A percentile compares a stretch with the other conserved stretches of the same genome.
Evolutionary conservation across 805 yeast genomes (phyloP).

Genomic region (Sugiyamaella lignohabitans): DNA sequence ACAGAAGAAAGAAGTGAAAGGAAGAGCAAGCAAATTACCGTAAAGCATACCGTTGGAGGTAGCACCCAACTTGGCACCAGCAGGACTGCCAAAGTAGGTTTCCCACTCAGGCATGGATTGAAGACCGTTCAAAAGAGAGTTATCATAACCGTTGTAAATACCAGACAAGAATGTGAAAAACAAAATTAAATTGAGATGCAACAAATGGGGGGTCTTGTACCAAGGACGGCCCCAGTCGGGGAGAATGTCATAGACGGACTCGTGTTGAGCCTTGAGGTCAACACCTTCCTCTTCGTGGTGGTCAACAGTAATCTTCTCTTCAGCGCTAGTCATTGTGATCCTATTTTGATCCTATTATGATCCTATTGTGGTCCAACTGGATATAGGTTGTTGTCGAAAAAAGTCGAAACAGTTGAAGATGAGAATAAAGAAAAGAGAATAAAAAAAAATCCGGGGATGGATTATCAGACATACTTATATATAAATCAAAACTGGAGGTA

Average conservation of each 20-base stretch:
- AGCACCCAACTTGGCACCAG: constrained; percentile 13
- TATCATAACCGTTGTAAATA: constrained; percentile 16
- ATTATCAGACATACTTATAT: too few species aligned
- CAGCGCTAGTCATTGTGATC: not conserved
- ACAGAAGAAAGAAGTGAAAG: constrained; percentile 52
- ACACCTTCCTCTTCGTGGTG: constrained; percentile 1
- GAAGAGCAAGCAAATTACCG: constrained; percentile 67
- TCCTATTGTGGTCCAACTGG: too few species aligned
- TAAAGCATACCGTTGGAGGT: constrained; percentile 23
- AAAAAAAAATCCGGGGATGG: too few species aligned
- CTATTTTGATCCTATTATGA: too few species aligned
- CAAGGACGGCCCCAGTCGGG: constrained; percentile 4
- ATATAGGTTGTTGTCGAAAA: too few species aligned
- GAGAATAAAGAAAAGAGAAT: too few species aligned
- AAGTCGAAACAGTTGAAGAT: too few species aligned
- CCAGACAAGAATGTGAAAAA: constrained; percentile 11
- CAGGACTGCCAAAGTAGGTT: constrained; percentile 12
- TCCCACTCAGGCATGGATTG: constrained; percentile 23
- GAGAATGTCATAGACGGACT: not conserved
- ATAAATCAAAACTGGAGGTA: too few species aligned
- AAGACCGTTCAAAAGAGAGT: constrained; percentile 16
- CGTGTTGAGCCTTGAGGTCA: not conserved
- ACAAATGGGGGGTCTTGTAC: constrained; percentile 9
- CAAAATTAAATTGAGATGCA: constrained; percentile 14
- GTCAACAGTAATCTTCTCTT: not conserved